These are phyloP conservation scores for Metarhizium sp. DNA, from an alignment of 2,329 filamentous ascomycete genomes.

Conservation along the genomic window DNA sequence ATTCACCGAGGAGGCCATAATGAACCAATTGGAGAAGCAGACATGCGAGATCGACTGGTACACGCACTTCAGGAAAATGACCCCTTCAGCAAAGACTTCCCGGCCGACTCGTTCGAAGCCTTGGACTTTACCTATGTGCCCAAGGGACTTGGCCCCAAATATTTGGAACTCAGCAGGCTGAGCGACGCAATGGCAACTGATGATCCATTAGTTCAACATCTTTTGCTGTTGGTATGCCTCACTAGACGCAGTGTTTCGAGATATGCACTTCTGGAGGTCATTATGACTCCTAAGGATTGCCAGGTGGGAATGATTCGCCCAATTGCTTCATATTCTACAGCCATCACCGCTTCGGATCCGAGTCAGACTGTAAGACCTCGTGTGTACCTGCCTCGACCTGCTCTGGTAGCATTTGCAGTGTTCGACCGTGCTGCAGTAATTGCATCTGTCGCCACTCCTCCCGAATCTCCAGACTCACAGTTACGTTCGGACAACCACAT, in stretches of 20 bases:
- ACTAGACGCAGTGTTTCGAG: slow-evolving; percentile 42
- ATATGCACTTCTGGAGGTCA: slow-evolving; percentile 69
- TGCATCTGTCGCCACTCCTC: slow-evolving; percentile 58
- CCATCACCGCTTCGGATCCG: slow-evolving; percentile 30
- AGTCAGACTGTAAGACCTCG: slow-evolving; percentile 41
- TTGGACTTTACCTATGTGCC: slow-evolving; percentile 70
- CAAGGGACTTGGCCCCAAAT: slow-evolving; percentile 39
- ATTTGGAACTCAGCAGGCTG: slow-evolving; percentile 40
- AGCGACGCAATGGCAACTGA: slow-evolving; percentile 40
- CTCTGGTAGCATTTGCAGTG: slow-evolving; percentile 71
- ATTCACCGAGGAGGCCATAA: slow-evolving; percentile 82
- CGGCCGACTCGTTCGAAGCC: slow-evolving; percentile 56
- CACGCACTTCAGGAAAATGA: slow-evolving; percentile 49
- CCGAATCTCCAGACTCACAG: slow-evolving; percentile 68
- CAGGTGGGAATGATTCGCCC: slow-evolving; percentile 59
- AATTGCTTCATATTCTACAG: slow-evolving; percentile 54
- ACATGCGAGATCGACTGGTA: slow-evolving; percentile 57
- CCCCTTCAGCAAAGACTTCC: slow-evolving; percentile 36
- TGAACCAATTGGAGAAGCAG: slow-evolving; percentile 61
- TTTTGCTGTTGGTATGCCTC: slow-evolving; percentile 53
- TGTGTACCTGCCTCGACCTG: slow-evolving; percentile 69
- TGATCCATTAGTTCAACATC: slow-evolving; percentile 43
- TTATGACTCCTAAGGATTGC: slow-evolving; percentile 43
- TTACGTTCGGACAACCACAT: slow-evolving; percentile 58
- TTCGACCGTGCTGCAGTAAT: slow-evolving; percentile 73